A percentile compares a stretch with the other conserved stretches of the same genome.
Conservation (phyloP, 306 rosid species). For the Notholithocarpus densiflorus region DNA sequence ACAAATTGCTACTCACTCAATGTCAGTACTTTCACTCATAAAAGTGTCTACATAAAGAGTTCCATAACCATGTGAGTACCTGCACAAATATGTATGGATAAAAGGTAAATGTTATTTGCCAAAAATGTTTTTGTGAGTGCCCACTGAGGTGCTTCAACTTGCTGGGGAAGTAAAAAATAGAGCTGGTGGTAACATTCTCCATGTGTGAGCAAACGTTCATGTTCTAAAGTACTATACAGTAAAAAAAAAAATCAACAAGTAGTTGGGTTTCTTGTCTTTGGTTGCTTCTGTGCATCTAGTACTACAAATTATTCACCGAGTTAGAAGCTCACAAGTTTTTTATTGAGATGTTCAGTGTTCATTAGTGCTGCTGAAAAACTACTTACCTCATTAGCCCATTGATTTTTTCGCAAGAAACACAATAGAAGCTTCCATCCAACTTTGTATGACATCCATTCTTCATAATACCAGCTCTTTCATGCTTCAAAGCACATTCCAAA, state of each 20-base stretch:
- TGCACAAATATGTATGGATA: not conserved
- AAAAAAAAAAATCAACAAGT: not conserved
- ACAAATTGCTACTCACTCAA: not conserved
- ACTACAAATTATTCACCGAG: not conserved
- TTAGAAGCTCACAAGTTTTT: not conserved
- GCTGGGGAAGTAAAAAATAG: slow-evolving; percentile 1
- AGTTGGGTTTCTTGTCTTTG: not conserved
- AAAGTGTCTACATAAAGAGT: no score
- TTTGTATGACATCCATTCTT: slow-evolving; percentile 40
- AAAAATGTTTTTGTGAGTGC: not conserved
- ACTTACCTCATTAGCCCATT: slow-evolving; percentile 80
- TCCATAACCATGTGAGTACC: not conserved
- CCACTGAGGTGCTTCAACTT: slow-evolving; percentile 13
- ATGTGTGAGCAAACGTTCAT: not conserved
- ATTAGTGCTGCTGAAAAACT: slow-evolving; percentile 7
- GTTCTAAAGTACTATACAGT: slow-evolving; percentile 1
- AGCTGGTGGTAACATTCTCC: slow-evolving; percentile 1
- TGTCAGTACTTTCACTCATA: no score
- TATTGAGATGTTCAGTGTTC: not conserved
- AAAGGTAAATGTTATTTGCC: not conserved
- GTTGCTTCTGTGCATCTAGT: not conserved
- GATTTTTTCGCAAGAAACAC: slow-evolving; percentile 72
- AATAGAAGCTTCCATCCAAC: slow-evolving; percentile 77
- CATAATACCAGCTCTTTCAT: slow-evolving; percentile 59
- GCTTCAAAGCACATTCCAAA: slow-evolving; percentile 84